A percentile compares a stretch with the other conserved stretches of the same genome.
These are phyloP conservation scores for Leccinum ochraceum DNA, from an alignment of 768 basidiomycete genomes.

Conservation along the genomic window DNA sequence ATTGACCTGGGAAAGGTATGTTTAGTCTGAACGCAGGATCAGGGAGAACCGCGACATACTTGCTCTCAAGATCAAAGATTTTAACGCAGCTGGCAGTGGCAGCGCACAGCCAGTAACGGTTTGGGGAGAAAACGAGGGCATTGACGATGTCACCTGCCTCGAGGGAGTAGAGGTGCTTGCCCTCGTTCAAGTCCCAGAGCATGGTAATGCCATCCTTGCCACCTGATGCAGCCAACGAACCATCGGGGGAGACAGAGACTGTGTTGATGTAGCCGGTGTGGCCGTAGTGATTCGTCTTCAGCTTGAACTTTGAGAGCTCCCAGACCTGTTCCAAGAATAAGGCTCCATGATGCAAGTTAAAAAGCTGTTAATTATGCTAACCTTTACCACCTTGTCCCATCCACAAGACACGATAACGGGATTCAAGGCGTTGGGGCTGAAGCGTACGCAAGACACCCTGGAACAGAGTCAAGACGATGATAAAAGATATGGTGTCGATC, in stretches of 20 bases:
- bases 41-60: constrained; percentile 54
- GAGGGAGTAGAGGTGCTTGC: constrained; percentile 99
- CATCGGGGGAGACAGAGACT: constrained; percentile 97
- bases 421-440: constrained; percentile 96
- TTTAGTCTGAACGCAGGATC: constrained; percentile 2
- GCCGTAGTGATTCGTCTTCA: constrained; percentile 99
- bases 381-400: constrained; percentile 99
- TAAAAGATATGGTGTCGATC: neutral
- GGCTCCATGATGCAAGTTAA: constrained; percentile 7
- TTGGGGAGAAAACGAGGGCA: constrained; percentile 98
- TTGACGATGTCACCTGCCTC: constrained; percentile 99
- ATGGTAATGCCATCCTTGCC: constrained; percentile 99
- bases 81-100: constrained; percentile 97
- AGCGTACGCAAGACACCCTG: constrained; percentile 99
- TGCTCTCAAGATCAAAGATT: constrained; percentile 99
- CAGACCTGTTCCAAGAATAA: constrained; percentile 74
- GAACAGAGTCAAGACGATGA: neutral
- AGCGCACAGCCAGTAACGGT: constrained; percentile 99
- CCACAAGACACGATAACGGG: constrained; percentile 99
- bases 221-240: constrained; percentile 97
- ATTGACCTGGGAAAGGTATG: constrained; percentile 63
- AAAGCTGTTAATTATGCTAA: constrained; percentile 39
- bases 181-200: constrained; percentile 99
- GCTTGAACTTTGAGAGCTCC: constrained; percentile 99
- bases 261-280: constrained; percentile 99